Base-by-base conservation (phyloP, 2,329 filamentous ascomycete genomes). In the Cladosporium austrohemisphaericum region DNA sequence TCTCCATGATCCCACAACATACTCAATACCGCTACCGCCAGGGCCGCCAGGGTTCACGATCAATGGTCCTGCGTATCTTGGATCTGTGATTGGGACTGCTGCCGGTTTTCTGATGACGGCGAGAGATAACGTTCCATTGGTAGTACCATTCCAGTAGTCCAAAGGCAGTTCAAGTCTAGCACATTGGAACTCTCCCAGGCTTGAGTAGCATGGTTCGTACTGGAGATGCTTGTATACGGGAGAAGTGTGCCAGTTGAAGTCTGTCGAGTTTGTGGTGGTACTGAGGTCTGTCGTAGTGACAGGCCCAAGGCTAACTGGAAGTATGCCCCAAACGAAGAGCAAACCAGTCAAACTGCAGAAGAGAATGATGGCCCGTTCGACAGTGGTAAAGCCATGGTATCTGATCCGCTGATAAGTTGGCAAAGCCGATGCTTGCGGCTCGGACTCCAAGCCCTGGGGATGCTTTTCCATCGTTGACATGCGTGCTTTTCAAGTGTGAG, bases 111-210 rank as follows among this genome's bases (percentile, higher is more conserved):
- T 71, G n/a, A 71, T 66, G 8, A 78, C 60, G 3, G 75, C 75
- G 20, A 78, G 55, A 2, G 65, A 65, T 16, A 75, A 63, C 52
- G 35, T 65, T 29, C 28, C 54, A 16, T 63, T 56, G 29, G 70
- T 64, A 1, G 60, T 57, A 4, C 62, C 60, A 25, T 71, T 66
- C 61, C 71, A 75, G 41, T 58, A 62, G 50, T 70, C 72, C 59
- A 78, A 68, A 0, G 76, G 76, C 0, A 78, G 67, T 37, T 71
- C 62, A 3, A 79, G 60, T 5, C 71, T 66, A n/a, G 76, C 73
- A 52, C 76, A 78, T 54, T 75, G 66, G 47, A 72, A 72, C 2
- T 51, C 51, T 1, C 66, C 71, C 22, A 32, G 16, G 13, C 23
- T 33, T 11, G 36, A 22, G 49, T 70, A 75, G 59, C 76, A 78